These are phyloP conservation scores for Piper longum DNA, from an alignment of 164 flowering plant species.

Conservation along the genomic window DNA sequence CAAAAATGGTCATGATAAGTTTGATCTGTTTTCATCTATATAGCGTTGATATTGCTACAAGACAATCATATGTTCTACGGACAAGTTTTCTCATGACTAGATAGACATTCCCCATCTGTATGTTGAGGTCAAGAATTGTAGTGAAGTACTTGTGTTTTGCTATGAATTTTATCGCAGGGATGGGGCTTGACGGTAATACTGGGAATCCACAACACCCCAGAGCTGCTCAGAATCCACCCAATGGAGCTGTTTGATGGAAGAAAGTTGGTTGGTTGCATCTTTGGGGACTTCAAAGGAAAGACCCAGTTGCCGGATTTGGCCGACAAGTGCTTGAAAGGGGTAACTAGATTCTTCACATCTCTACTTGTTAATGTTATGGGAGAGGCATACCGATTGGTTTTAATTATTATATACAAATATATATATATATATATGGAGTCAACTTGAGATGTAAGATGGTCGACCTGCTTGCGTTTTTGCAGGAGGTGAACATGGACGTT, in stretches of 20 bases:
- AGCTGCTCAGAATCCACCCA: slow-evolving; percentile 63
- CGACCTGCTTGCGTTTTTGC: slow-evolving; percentile 2
- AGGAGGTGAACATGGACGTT: slow-evolving; percentile 54
- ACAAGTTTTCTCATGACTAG: too few species aligned
- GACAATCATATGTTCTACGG: too few species aligned
- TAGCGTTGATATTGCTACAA: too few species aligned
- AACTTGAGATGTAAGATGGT: too few species aligned
- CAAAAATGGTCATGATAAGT: too few species aligned
- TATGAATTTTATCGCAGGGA: slow-evolving; percentile 26
- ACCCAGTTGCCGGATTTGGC: slow-evolving; percentile 50
- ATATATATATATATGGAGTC: too few species aligned
- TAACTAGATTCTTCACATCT: slow-evolving; percentile 1
- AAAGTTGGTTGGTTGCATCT: slow-evolving; percentile 30
- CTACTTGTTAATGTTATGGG: background rate
- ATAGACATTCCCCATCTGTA: background rate
- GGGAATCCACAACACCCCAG: slow-evolving; percentile 55
- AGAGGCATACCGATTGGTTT: too few species aligned
- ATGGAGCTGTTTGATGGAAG: slow-evolving; percentile 69
- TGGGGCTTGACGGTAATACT: slow-evolving; percentile 59
- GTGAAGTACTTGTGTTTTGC: too few species aligned
- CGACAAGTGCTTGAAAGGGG: slow-evolving; percentile 44
- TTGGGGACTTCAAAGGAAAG: slow-evolving; percentile 70
- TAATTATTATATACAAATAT: too few species aligned
- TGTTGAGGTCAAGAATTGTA: background rate
- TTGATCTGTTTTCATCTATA: too few species aligned